Conservation (phyloP, 1,284 basidiomycete genomes). For the Ceratobasidium sp. region DNA sequence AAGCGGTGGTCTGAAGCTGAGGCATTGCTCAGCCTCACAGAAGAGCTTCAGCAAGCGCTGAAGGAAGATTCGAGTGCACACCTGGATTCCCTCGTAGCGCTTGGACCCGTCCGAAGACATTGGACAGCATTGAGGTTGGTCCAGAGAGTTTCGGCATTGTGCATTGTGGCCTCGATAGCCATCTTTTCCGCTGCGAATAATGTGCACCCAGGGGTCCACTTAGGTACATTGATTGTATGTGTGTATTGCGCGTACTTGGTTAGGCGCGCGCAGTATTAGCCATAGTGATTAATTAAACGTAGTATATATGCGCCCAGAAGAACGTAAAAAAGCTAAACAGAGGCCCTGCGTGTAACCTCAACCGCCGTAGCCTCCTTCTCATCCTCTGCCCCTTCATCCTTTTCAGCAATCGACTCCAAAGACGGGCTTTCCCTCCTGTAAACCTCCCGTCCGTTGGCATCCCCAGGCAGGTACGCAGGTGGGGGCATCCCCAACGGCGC, state of each 20-base stretch:
- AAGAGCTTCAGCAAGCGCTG: neutral
- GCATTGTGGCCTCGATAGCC: too few relatives aligned
- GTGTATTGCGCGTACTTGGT: neutral
- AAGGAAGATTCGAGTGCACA: neutral
- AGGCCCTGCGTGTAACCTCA: slow-evolving; percentile 6
- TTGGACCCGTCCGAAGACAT: neutral
- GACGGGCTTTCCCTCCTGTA: slow-evolving; percentile 4
- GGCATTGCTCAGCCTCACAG: neutral
- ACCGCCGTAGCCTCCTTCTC: slow-evolving; percentile 1
- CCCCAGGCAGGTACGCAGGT: slow-evolving; percentile 24
- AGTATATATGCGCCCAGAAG: slow-evolving; percentile 23
- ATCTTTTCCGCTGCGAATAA: too few relatives aligned
- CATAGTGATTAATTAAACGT: slow-evolving; percentile 11
- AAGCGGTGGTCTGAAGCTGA: neutral
- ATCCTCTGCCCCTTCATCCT: slow-evolving; percentile 43
- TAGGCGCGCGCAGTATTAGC: neutral
- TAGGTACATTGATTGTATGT: too few relatives aligned
- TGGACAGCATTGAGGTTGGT: too few relatives aligned
- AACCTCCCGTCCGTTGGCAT: slow-evolving; percentile 2
- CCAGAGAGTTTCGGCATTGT: too few relatives aligned
- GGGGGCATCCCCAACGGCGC: slow-evolving; percentile 22
- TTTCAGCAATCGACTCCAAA: slow-evolving; percentile 39
- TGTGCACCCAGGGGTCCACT: too few relatives aligned
- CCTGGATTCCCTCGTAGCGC: neutral
- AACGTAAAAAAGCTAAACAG: slow-evolving; percentile 2